These are phyloP conservation scores for Tagetes erecta DNA, from an alignment of 129 eudicot genomes.

Conservation along the genomic window DNA sequence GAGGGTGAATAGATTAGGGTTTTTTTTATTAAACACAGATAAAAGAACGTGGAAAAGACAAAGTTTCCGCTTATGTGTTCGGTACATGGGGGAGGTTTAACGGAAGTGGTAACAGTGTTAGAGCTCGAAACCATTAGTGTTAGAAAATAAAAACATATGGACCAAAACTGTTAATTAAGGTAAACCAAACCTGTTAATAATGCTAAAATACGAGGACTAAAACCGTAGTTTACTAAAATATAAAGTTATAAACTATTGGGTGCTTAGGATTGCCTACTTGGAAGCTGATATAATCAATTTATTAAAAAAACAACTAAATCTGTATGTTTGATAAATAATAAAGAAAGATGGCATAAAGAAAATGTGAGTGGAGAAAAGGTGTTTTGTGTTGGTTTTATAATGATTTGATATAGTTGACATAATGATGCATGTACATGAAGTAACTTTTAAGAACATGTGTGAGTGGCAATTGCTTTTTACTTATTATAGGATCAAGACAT, in stretches of 20 bases:
- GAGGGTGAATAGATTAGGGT: too few relatives aligned
- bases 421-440: constrained; percentile 12
- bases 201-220: too few relatives aligned
- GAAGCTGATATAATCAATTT: not conserved
- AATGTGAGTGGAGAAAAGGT: not conserved
- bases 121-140: too few relatives aligned
- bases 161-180: too few relatives aligned
- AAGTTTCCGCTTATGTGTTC: too few relatives aligned
- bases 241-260: not conserved
- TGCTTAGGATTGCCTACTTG: not conserved
- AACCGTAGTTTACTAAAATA: too few relatives aligned
- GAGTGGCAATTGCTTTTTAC: constrained; percentile 23
- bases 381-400: constrained; percentile 18
- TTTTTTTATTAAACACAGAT: too few relatives aligned
- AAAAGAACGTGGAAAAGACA: too few relatives aligned
- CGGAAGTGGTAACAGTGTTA: too few relatives aligned
- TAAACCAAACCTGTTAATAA: too few relatives aligned
- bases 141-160: too few relatives aligned
- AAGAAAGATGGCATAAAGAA: constrained; percentile 14
- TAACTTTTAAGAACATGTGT: constrained; percentile 24
- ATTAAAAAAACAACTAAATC: not conserved
- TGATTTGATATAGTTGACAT: constrained; percentile 15
- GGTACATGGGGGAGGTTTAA: too few relatives aligned
- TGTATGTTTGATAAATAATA: not conserved
- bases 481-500: constrained; percentile 27